These are phyloP conservation scores for Babesia gibsoni DNA, from an alignment of 169 alveolate genomes.

Conservation along the genomic window DNA sequence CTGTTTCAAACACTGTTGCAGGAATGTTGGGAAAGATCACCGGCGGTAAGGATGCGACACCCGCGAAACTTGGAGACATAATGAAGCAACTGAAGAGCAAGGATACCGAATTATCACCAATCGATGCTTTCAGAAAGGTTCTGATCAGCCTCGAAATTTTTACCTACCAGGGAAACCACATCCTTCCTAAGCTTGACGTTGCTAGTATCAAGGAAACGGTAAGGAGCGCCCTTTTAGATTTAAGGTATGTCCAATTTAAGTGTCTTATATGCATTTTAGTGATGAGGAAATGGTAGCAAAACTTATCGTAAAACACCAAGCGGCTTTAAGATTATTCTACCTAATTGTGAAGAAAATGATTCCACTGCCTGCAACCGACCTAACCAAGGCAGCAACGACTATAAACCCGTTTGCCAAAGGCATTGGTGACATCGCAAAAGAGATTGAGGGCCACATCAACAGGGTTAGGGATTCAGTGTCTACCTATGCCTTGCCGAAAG, in stretches of 20 bases:
- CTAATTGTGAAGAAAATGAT: conserved; percentile 23
- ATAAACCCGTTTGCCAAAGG: too few relatives aligned
- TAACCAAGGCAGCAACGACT: not conserved
- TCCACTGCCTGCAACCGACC: conserved; percentile 24
- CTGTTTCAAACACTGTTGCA: not conserved
- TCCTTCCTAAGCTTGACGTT: conserved; percentile 1
- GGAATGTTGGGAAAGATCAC: not conserved
- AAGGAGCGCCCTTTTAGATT: not conserved
- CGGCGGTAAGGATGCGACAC: not conserved
- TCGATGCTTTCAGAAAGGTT: not conserved
- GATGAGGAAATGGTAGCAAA: conserved; percentile 43
- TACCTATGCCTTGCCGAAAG: too few relatives aligned
- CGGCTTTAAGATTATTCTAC: conserved; percentile 37
- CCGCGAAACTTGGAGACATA: not conserved
- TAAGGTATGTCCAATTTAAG: not conserved
- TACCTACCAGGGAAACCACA: conserved; percentile 8
- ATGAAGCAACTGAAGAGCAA: not conserved
- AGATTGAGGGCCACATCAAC: conserved; percentile 3
- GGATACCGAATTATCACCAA: too few relatives aligned
- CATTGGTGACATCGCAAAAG: not conserved
- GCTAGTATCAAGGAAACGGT: not conserved
- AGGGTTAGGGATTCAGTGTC: not conserved
- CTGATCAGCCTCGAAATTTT: conserved; percentile 15
- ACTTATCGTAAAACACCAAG: conserved; percentile 50
- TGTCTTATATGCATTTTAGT: not conserved